Evolutionary conservation across 1,139 yeast species (phyloP).

Genomic region (Saccharomyces pastorianus): DNA sequence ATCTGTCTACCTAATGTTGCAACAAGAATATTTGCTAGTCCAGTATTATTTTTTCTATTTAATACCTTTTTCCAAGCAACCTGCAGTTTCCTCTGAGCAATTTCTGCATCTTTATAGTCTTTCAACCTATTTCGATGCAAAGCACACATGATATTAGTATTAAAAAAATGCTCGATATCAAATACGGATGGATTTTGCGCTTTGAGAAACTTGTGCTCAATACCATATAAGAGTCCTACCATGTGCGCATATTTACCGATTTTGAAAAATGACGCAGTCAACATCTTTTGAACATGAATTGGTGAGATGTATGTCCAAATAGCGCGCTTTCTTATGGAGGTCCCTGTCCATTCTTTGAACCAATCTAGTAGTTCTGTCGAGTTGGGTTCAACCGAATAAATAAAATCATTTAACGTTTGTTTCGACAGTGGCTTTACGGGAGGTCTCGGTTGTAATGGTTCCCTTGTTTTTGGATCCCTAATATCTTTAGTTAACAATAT

Average conservation of each 20-base stretch:
- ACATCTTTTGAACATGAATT: slow-evolving; percentile 28
- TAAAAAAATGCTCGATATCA: slow-evolving; percentile 26
- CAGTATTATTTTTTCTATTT: slow-evolving; percentile 16
- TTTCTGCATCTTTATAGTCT: slow-evolving; percentile 12
- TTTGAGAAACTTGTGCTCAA: slow-evolving; percentile 12
- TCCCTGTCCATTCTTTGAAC: slow-evolving; percentile 26
- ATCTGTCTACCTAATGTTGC: slow-evolving; percentile 18
- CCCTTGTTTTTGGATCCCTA: slow-evolving; percentile 36
- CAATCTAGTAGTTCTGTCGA: slow-evolving; percentile 32
- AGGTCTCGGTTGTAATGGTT: slow-evolving; percentile 34
- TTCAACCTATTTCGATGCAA: slow-evolving; percentile 20
- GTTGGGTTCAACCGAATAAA: slow-evolving; percentile 26
- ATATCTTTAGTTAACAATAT: slow-evolving; percentile 49
- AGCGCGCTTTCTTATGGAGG: slow-evolving; percentile 20
- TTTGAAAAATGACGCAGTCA: slow-evolving; percentile 26
- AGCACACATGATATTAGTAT: slow-evolving; percentile 23
- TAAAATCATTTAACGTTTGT: slow-evolving; percentile 30
- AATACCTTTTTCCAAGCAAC: slow-evolving; percentile 19
- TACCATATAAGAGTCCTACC: slow-evolving; percentile 17
- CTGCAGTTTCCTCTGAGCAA: slow-evolving; percentile 17
- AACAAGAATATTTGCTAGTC: slow-evolving; percentile 20
- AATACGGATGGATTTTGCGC: slow-evolving; percentile 17
- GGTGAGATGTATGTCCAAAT: slow-evolving; percentile 27
- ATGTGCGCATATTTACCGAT: slow-evolving; percentile 20
- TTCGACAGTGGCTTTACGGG: slow-evolving; percentile 35